Evolutionary conservation across 768 basidiomycete genomes (phyloP).

Genomic region (Suillus hirtellus): DNA sequence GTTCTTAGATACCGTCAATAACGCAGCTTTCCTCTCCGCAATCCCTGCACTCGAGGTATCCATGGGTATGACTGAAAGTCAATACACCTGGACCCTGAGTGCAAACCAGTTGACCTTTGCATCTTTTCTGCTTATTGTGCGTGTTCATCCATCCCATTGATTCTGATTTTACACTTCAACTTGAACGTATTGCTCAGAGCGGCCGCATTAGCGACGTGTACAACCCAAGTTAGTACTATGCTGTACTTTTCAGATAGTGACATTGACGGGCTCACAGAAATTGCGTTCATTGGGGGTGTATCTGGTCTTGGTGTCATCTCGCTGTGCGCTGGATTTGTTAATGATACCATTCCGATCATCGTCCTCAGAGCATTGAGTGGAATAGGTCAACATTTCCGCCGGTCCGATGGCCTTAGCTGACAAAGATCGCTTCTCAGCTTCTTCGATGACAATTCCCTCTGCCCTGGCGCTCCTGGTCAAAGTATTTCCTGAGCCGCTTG

Average conservation of each 20-base stretch:
- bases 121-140: conserved; percentile 39
- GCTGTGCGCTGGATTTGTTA: conserved; percentile 45
- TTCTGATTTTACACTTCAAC: not conserved
- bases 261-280: conserved; percentile 28
- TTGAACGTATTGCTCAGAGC: conserved; percentile 26
- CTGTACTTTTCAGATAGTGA: not conserved
- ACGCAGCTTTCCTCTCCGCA: conserved; percentile 41
- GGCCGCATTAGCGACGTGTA: conserved; percentile 42
- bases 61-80: conserved; percentile 23
- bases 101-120: conserved; percentile 46
- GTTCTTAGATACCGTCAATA: conserved; percentile 47
- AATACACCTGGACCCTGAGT: conserved; percentile 42
- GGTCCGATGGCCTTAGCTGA: conserved; percentile 4
- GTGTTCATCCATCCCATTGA: conserved; percentile 17
- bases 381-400: conserved; percentile 32
- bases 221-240: conserved; percentile 36
- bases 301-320: conserved; percentile 43
- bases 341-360: conserved; percentile 47
- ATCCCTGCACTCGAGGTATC: conserved; percentile 35
- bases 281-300: conserved; percentile 43
- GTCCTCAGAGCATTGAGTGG: conserved; percentile 54
- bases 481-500: conserved; percentile 46
- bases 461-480: conserved; percentile 51
- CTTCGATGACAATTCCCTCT: conserved; percentile 52
- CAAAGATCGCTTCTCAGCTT: conserved; percentile 31